Conservation (phyloP, 2,329 filamentous ascomycete species). For the Fusarium kyushuense region DNA sequence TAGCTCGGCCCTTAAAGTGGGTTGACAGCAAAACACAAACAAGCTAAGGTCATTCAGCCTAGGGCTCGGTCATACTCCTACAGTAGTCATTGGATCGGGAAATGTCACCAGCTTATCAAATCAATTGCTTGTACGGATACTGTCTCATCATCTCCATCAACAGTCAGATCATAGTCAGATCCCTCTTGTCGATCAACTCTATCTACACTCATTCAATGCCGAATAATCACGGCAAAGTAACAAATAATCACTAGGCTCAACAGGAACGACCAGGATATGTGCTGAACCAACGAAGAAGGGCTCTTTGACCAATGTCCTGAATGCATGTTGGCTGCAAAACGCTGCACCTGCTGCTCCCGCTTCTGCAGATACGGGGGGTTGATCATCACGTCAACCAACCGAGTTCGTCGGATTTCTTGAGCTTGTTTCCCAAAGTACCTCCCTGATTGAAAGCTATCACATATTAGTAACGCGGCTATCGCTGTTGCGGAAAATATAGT, state of each 20-base stretch:
- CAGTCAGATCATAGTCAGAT: background rate
- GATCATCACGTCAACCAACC: conserved; percentile 18
- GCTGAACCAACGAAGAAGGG: background rate
- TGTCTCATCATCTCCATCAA: background rate
- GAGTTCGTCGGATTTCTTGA: conserved; percentile 12
- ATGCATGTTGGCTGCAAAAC: background rate
- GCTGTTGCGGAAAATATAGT: fast-evolving
- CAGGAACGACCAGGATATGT: background rate
- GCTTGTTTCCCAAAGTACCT: conserved; percentile 28
- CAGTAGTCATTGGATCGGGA: background rate
- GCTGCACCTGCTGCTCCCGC: background rate
- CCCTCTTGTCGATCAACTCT: background rate
- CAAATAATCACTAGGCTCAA: conserved; percentile 6
- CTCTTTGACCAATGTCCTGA: background rate
- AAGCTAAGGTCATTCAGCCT: background rate
- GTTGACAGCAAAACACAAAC: background rate
- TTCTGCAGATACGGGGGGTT: conserved; percentile 10
- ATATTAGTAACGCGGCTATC: background rate
- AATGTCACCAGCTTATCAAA: background rate
- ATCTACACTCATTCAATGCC: background rate
- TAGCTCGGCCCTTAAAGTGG: background rate
- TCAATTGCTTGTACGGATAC: background rate
- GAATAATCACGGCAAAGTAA: conserved; percentile 4
- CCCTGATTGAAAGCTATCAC: conserved; percentile 20
- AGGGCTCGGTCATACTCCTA: background rate